Percentiles rank a stretch among this genome's conserved stretches.
phyloP scores from a whole-genome alignment of 352 stramenopile species.

The Elongisporangium prolatum region DNA sequence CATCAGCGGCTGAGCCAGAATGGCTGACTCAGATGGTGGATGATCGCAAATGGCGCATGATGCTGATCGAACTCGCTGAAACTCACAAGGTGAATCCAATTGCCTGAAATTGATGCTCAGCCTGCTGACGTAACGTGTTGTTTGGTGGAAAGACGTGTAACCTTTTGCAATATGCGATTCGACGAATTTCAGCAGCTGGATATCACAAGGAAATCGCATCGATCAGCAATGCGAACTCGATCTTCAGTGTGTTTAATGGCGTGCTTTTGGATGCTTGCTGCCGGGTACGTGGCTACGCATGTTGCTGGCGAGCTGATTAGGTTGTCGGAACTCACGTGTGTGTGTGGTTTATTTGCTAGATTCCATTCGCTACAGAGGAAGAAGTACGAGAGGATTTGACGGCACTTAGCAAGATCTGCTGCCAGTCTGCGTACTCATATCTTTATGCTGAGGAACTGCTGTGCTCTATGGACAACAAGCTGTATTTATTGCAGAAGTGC shows the following conservation, averaged over 20 bases:
- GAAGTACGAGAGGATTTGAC: conserved; percentile 63
- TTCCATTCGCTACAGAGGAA: conserved; percentile 78
- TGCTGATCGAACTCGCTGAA: conserved; percentile 83
- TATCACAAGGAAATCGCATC: conserved; percentile 88
- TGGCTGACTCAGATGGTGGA: conserved; percentile 84
- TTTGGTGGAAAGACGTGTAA: conserved; percentile 51
- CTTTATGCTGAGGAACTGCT: conserved; percentile 77
- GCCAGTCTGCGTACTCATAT: conserved; percentile 81
- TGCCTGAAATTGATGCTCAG: not conserved
- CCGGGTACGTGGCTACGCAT: conserved; percentile 29
- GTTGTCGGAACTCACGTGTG: not conserved
- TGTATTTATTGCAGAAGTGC: conserved; percentile 51
- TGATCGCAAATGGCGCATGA: conserved; percentile 75
- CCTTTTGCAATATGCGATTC: conserved; percentile 82
- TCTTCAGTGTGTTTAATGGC: conserved; percentile 84
- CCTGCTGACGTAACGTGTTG: not conserved
- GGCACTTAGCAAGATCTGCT: conserved; percentile 82
- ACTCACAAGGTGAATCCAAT: conserved; percentile 62
- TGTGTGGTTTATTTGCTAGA: conserved; percentile 24
- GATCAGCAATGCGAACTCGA: conserved; percentile 76
- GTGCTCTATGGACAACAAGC: conserved; percentile 63
- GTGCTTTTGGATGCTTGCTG: conserved; percentile 75
- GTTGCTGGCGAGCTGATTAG: too few species aligned
- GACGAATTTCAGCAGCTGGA: conserved; percentile 77
- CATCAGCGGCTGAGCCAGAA: conserved; percentile 62